Conservation (phyloP, 352 stramenopile genomes). For the Phytophthora rubi region DNA sequence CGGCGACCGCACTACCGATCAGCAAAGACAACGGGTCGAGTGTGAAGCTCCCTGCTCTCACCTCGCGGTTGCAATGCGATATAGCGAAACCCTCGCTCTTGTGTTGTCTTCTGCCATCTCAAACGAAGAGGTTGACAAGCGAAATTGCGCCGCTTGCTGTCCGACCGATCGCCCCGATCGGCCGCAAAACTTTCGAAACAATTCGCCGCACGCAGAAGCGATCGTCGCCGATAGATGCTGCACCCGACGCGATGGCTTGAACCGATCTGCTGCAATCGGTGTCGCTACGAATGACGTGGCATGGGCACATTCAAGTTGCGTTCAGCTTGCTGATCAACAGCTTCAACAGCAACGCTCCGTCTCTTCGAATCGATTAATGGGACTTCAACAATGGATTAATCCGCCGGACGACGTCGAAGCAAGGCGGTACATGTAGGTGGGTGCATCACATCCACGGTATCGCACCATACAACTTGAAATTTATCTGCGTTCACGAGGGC, state of each 20-base stretch:
- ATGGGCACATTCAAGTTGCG: constrained; percentile 24
- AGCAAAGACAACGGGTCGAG: constrained; percentile 2
- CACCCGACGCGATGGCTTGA: constrained; percentile 3
- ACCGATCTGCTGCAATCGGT: constrained; percentile 17
- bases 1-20: not conserved
- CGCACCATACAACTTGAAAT: not conserved
- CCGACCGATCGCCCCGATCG: not conserved
- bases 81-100: constrained; percentile 14
- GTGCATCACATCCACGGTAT: not conserved
- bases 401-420: not conserved
- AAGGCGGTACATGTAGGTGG: not conserved
- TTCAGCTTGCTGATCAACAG: constrained; percentile 17
- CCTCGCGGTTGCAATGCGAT: not conserved
- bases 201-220: constrained; percentile 1
- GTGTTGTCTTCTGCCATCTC: constrained; percentile 41
- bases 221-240: not conserved
- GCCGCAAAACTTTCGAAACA: constrained; percentile 1
- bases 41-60: constrained; percentile 7
- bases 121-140: constrained; percentile 15
- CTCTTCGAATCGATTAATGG: constrained; percentile 33
- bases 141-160: not conserved
- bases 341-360: constrained; percentile 32
- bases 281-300: constrained; percentile 11
- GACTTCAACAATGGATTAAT: constrained; percentile 29
- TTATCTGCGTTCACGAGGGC: not conserved